Base-by-base conservation (phyloP, 768 basidiomycete species). In the Russula abietina region DNA sequence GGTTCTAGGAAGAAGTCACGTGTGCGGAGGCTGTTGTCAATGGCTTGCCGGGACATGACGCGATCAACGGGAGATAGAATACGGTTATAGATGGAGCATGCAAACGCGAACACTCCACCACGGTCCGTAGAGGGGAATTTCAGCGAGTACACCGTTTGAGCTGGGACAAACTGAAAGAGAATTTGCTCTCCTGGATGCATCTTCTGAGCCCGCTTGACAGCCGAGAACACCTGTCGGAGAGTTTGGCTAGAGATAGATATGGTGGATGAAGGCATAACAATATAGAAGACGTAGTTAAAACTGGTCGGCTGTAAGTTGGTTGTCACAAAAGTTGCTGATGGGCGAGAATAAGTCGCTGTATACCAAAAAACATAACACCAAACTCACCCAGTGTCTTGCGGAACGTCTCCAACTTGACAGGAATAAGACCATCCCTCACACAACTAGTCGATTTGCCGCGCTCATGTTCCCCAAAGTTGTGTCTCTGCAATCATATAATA, bases 121-220 rank as follows among this genome's bases (percentile, higher is more conserved):
- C 73, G 74, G 7, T 75, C 66, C 6, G 75, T 69, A 17, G 83
- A 75, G 43, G 79, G 77, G 51, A 79, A 76, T n/a, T 80, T 75
- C 19, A 76, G 74, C 11, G 79, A 77, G 49, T 79, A 71, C 26
- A 89, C 74, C 49, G 82, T 74, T 36, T 81, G 76, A 65, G 91
- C 86, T 4, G 91, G 88, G 49, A 93, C 76, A 65, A 92, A 82
- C 60, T 93, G 88, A 62, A 90, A 82, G 32, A 87, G 76, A 19
- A 88, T 77, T 55, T 83, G 82, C 16, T 72, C 61, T 26, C 78
- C 77, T 14, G 79, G 70, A 53, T 78, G 76, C 14, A 77, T 73
- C 71, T 80, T 82, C 59, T 78, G 70, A 3, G 80, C 73, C 62
- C 86, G 86, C 68, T 83, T 85, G 65, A 85, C 74, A 3, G 84